Evolutionary conservation across 2,329 filamentous ascomycete genomes (phyloP).

Genomic region (Cladosporium oxysporum): DNA sequence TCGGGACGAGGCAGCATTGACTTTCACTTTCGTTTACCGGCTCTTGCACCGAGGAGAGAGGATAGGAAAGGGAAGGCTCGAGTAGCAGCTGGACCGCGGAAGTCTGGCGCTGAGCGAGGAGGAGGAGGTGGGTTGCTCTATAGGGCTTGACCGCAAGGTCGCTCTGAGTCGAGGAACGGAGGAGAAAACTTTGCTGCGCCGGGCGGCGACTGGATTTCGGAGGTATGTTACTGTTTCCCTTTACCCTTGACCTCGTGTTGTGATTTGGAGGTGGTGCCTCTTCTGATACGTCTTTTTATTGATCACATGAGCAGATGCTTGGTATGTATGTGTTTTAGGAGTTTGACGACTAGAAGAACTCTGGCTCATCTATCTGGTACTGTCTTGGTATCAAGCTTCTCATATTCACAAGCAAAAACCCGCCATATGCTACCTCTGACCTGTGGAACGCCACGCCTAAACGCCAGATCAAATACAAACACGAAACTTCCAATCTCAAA

Average conservation of each 20-base stretch:
- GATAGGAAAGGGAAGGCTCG: neutral
- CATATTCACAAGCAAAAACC: neutral
- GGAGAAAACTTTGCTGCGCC: neutral
- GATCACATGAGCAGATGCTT: neutral
- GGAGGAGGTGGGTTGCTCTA: no score
- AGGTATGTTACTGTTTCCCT: neutral
- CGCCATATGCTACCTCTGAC: neutral
- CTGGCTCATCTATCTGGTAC: neutral
- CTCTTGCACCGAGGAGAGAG: no score
- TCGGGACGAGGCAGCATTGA: no score
- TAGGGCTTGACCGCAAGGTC: neutral
- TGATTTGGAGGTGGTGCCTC: neutral
- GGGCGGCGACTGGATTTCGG: neutral
- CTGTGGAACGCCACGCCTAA: neutral
- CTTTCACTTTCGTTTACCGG: no score
- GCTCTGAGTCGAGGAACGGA: neutral
- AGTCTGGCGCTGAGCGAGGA: neutral
- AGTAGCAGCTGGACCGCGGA: neutral
- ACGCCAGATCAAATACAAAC: neutral
- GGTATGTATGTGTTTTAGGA: neutral
- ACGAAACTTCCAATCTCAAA: neutral
- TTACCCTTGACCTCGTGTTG: neutral
- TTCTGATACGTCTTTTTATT: neutral
- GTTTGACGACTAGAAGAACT: neutral
- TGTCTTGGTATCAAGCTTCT: neutral